phyloP scores from a whole-genome alignment of 2,329 filamentous ascomycete genomes.

The Bipolaris oryzae region DNA sequence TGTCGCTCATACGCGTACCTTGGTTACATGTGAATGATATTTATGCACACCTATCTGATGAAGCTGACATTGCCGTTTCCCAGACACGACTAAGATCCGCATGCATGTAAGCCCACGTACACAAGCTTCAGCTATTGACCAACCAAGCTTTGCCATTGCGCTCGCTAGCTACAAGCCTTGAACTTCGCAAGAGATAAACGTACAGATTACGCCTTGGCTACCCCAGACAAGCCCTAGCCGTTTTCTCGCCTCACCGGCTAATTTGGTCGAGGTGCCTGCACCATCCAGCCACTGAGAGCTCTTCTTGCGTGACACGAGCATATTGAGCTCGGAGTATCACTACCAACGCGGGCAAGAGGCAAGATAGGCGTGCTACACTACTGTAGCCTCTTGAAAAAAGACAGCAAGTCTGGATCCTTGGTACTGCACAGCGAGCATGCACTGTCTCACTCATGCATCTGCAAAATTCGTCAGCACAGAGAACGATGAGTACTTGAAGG shows the following conservation, averaged over 20 bases:
- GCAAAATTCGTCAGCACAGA: not conserved
- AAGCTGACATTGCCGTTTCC: not conserved
- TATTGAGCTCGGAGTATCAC: slow-evolving; percentile 18
- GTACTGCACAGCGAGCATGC: slow-evolving; percentile 6
- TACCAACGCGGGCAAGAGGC: slow-evolving; percentile 15
- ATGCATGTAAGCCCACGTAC: slow-evolving; percentile 30
- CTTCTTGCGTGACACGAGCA: slow-evolving; percentile 22
- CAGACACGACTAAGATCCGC: not conserved
- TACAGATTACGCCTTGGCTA: not conserved
- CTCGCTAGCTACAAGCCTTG: slow-evolving; percentile 6
- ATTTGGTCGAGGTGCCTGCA: not conserved
- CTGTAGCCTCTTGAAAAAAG: not conserved
- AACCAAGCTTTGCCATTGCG: slow-evolving; percentile 21
- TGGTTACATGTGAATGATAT: not conserved
- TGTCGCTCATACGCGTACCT: not conserved
- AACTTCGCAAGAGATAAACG: slow-evolving; percentile 6
- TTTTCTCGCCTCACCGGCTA: slow-evolving; percentile 12
- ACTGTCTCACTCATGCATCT: not conserved
- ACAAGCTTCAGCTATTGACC: slow-evolving; percentile 25
- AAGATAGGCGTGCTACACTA: slow-evolving; percentile 2
- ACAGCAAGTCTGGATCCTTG: slow-evolving; percentile 6
- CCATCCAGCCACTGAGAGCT: slow-evolving; percentile 15
- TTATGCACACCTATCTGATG: not conserved
- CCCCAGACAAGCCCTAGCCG: not conserved
- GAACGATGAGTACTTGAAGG: slow-evolving; percentile 3